These are phyloP conservation scores for Tylopilus balloui DNA, from an alignment of 768 basidiomycete genomes.

Conservation along the genomic window DNA sequence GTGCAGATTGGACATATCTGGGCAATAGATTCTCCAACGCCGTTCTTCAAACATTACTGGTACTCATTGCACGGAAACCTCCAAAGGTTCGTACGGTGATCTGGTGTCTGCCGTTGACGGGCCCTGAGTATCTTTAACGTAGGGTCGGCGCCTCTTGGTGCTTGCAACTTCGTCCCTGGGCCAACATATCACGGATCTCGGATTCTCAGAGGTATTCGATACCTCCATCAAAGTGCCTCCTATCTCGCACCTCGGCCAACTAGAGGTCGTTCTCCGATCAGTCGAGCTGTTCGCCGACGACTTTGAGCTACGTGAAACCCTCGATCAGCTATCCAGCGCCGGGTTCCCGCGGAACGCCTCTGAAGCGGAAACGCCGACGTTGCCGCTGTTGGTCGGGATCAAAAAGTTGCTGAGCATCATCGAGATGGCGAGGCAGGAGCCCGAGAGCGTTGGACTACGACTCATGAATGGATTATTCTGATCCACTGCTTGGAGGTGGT, in stretches of 20 bases:
- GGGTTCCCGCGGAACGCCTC: slow-evolving; percentile 51
- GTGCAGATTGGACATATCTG: slow-evolving; percentile 90
- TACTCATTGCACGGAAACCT: slow-evolving; percentile 82
- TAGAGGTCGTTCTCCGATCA: slow-evolving; percentile 76
- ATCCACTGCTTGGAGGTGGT: slow-evolving; percentile 1
- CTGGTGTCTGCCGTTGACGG: not conserved
- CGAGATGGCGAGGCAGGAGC: slow-evolving; percentile 98
- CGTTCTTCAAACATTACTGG: slow-evolving; percentile 85
- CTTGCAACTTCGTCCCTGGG: slow-evolving; percentile 90
- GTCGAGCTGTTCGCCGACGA: slow-evolving; percentile 66
- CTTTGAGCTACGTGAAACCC: slow-evolving; percentile 51
- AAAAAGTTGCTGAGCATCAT: slow-evolving; percentile 89
- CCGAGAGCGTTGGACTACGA: slow-evolving; percentile 72
- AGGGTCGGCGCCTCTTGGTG: slow-evolving; percentile 89
- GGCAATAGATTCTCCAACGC: slow-evolving; percentile 95
- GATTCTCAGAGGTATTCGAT: slow-evolving; percentile 86
- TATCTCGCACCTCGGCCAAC: slow-evolving; percentile 60
- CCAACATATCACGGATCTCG: slow-evolving; percentile 80
- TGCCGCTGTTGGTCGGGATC: slow-evolving; percentile 76
- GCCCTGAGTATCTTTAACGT: slow-evolving; percentile 11
- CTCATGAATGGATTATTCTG: slow-evolving; percentile 56
- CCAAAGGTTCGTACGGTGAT: slow-evolving; percentile 66
- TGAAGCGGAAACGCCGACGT: slow-evolving; percentile 40
- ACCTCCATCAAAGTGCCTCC: slow-evolving; percentile 82
- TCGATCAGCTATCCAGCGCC: slow-evolving; percentile 66